Percentiles rank a stretch among this genome's conserved stretches.
Conservation (phyloP, 306 rosid genomes). For the Arachis hypogaea region DNA sequence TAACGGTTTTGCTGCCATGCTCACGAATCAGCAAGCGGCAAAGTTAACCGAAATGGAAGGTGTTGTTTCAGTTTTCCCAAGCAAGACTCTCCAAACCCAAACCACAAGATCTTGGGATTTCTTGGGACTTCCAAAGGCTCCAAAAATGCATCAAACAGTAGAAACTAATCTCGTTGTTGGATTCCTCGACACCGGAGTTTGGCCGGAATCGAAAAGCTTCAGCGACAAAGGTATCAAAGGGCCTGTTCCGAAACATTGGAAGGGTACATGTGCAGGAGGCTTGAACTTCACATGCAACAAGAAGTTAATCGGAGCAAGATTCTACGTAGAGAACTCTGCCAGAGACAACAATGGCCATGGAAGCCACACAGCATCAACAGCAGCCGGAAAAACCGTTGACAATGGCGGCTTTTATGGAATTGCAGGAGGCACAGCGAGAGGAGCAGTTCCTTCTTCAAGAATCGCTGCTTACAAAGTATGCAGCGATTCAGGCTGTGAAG, state of each 20-base stretch:
- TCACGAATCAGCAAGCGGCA: background rate
- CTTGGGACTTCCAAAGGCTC: background rate
- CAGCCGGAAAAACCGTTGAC: slow-evolving; percentile 1
- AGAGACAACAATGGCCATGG: background rate
- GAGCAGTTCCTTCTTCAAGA: slow-evolving; percentile 40
- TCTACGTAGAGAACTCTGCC: background rate
- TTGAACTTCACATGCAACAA: background rate
- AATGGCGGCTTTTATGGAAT: slow-evolving; percentile 19
- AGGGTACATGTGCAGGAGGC: background rate
- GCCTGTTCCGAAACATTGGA: background rate
- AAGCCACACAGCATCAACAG: background rate
- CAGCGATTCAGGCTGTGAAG: background rate
- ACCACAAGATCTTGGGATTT: background rate
- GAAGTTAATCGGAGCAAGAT: background rate
- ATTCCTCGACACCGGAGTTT: background rate
- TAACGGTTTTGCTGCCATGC: background rate
- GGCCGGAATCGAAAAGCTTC: background rate
- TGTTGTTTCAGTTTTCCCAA: background rate
- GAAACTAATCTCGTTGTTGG: background rate
- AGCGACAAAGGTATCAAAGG: background rate
- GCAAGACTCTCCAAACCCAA: background rate
- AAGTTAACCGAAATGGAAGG: background rate
- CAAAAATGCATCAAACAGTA: background rate
- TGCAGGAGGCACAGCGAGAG: slow-evolving; percentile 35
- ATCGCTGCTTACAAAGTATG: slow-evolving; percentile 34